Evolutionary conservation across 2,329 filamentous ascomycete genomes (phyloP), one percentile per base, ranked within the genome.

Genomic region (Xylaria sp.): DNA sequence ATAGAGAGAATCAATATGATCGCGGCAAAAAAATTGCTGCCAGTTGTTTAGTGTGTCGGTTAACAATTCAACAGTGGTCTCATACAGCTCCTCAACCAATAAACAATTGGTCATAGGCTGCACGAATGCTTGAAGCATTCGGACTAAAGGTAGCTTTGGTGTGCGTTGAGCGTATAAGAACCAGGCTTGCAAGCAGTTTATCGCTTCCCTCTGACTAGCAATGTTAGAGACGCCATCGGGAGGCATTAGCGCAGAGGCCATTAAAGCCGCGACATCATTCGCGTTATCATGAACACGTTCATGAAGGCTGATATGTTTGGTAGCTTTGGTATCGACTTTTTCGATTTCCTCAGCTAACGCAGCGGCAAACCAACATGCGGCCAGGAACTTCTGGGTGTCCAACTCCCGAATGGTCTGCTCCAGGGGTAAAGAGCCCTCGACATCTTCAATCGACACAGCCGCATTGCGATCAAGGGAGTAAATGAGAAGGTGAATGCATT

Each of bases 161-260:
- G 83, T 81, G 33, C 85, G 83, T 69, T 92, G 89, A 4, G 87
- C 88, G 70, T 92, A 93, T 67, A 86, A 82, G 31, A 92, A 83
- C 90, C 90, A 94, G 4, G 88, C 87, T 78, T 89, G 86, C 54
- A 88, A 80, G 68, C 85, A 88, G 68, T 77, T 81, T 65, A 90
- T 82, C 10, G 84, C 79, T 65, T 89, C 86, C 65, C 80, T 79
- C 15, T 83, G 79, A 13, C 81, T 74, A 10, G 74, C 75, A 17
- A 73, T 58, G 3, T 47, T 61, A 43, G 66, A 19, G 55, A 68
- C 17, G 49, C 59, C 60, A 31, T 70, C 67, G 25, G 68, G 64
- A n/a, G 68, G 71, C 62, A 64, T 58, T 27, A 81, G 69, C 21
- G 77, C 71, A 48, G 76, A 74, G 19, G 76, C 75, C 35, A 87